Conservation (phyloP, 2,329 filamentous ascomycete species). For the Paecilomyces sp. region DNA sequence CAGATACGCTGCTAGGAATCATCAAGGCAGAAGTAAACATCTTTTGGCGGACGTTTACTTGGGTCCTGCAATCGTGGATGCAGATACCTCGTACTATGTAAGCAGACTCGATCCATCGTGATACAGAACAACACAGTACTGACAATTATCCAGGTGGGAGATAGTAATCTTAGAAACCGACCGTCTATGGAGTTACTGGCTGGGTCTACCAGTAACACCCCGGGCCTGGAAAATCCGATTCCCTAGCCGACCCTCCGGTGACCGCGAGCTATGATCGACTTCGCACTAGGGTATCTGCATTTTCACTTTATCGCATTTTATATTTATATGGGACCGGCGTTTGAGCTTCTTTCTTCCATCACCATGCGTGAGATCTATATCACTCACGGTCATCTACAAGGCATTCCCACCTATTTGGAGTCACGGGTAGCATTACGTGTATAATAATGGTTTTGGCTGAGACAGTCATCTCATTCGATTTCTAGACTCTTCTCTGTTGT, state of each 20-base stretch:
- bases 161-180: constrained; percentile 49
- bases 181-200: constrained; percentile 55
- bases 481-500: background rate
- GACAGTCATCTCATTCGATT: background rate
- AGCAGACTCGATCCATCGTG: constrained; percentile 33
- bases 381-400: background rate
- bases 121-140: background rate
- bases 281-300: background rate
- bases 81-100: constrained; percentile 62
- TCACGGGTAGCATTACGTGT: background rate
- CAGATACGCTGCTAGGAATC: constrained; percentile 48
- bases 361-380: background rate
- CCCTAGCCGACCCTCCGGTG: constrained; percentile 30
- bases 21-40: constrained; percentile 58
- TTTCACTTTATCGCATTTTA: too few relatives aligned
- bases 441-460: background rate
- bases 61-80: constrained; percentile 65
- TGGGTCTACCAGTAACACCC: constrained; percentile 54
- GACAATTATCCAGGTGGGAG: constrained; percentile 32
- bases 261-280: constrained; percentile 28
- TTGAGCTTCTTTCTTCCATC: background rate
- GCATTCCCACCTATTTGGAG: background rate
- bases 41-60: constrained; percentile 56
- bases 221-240: constrained; percentile 49
- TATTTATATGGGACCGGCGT: background rate